Base-by-base conservation (phyloP, 2,329 filamentous ascomycete genomes). In the Trichoderma sp. region DNA sequence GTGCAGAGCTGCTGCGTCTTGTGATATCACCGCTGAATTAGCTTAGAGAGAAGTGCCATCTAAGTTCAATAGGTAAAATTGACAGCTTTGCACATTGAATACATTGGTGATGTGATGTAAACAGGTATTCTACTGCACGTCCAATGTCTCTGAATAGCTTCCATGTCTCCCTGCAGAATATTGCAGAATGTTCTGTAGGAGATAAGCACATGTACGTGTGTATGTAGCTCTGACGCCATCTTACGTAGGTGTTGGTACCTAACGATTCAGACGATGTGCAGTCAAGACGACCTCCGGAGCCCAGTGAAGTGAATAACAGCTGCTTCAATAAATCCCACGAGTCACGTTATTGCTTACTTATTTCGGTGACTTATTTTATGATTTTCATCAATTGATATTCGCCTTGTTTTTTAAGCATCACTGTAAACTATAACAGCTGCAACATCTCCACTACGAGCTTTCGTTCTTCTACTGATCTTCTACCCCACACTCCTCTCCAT, bases 191-290 rank as follows among this genome's bases (percentile, higher is more conserved):
- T 59, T 59, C 50, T 58, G 53, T 67, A n/a, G 15, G 39, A 43
- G 39, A n/a, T 43, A 58, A 67, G 64, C 57, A 34, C 12, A 30
- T 59, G 47, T 23, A 6, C 2, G n/a, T 3, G n/a, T 7, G 1
- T 23, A 12, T 53, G 20, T 20, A 55, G 64, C 23, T 17, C 57
- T 67, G 64, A 67, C 64, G 64, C 64, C 64, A 67, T 58, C 57
- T 69, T 69, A 62, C 67, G 67, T 69, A 69, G 67, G 36, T 62
- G 57, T 69, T 36, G 67, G 39, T 61, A 69, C 67, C 67, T 69
- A 69, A 53, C n/a, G n/a, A 53, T 13, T 13, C 11, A 53, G 47
- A 53, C 20, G 20, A 5, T 0, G 47, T 23, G 47, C 20, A 53
- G n/a, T 53, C 20, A 53, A 53, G 11, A 12, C 11, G 20, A 13